Evolutionary conservation across 208 protist species (phyloP).

Genomic region (Lotmaria passim): DNA sequence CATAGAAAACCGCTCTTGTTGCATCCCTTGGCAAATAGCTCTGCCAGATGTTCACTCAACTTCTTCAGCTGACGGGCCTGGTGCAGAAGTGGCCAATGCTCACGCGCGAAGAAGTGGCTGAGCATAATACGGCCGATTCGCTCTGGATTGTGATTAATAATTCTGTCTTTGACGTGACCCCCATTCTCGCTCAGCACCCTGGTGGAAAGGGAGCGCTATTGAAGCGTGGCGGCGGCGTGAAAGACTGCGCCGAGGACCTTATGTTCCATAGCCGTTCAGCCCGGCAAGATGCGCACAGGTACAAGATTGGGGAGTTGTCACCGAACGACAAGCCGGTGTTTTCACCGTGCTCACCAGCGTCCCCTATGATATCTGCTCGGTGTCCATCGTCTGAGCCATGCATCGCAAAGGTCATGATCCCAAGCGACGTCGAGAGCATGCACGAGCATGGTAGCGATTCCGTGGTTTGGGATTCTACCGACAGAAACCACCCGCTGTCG

Average conservation of each 20-base stretch:
- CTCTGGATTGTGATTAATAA: slow-evolving; percentile 72
- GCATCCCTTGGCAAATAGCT: not conserved
- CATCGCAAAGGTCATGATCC: slow-evolving; percentile 24
- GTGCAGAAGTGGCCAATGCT: slow-evolving; percentile 52
- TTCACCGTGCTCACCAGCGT: not conserved
- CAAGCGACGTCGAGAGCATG: slow-evolving; percentile 17
- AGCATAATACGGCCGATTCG: slow-evolving; percentile 58
- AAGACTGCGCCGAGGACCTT: slow-evolving; percentile 67
- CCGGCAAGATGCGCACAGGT: slow-evolving; percentile 36
- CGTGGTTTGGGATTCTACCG: slow-evolving; percentile 16
- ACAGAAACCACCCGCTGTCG: slow-evolving; percentile 19
- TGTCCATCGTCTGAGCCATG: not conserved
- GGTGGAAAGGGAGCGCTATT: slow-evolving; percentile 68
- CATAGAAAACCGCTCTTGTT: not conserved
- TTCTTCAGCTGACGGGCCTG: slow-evolving; percentile 52
- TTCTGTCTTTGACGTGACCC: slow-evolving; percentile 80
- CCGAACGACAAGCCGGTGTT: slow-evolving; percentile 23
- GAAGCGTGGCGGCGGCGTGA: slow-evolving; percentile 68
- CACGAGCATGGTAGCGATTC: slow-evolving; percentile 14
- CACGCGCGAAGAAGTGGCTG: slow-evolving; percentile 62
- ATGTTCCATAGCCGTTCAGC: slow-evolving; percentile 63
- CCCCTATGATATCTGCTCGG: not conserved
- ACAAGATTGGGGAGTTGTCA: slow-evolving; percentile 71
- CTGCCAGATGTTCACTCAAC: slow-evolving; percentile 28
- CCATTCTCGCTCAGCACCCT: slow-evolving; percentile 59